Base-by-base conservation (phyloP, 306 rosid species). In the Prinsepia uniflora region DNA sequence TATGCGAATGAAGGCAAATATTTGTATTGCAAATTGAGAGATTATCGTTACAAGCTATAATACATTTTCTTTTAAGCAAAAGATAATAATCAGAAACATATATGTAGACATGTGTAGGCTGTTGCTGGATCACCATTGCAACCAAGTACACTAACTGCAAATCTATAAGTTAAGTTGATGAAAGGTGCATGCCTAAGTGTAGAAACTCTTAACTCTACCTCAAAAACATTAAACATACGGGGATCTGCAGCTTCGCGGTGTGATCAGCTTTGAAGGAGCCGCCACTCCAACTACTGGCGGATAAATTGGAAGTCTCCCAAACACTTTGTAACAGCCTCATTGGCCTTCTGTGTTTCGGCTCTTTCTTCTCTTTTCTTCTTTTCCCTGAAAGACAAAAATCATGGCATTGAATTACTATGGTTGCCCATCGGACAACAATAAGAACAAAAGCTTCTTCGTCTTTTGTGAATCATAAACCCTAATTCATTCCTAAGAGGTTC, bases 281-380 rank as follows among this genome's bases (percentile, higher is more conserved):
- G 47, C 18, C 46, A 12, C 56, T 34, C 43, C 8, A 68, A 36
- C 71, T 77, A 81, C 62, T 66, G 55, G 74, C 71, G 68, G 58
- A 86, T 81, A 74, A 47, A 24, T 67, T 83, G 84, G 67, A 75
- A 55, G 53, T 84, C 92, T 65, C 89, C 92, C 82, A 76, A 34
- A 68, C 92, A 90, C 79, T 87, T 86, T 40, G 96, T 72, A 61
- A 95, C n/a, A 34, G 97, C 86, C 75, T 95, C 97, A 49, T 81
- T 91, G 48, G 96, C 88, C 82, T 80, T 85, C 58, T 81, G 92
- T 42, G 90, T 78, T 81, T 81, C 96, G 41, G 63, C 12, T 82
- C 97, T 86, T 86, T 95, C 97, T 84, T 85, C 96, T 78, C 84
- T 82, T 78, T 95, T 95, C 80, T 89, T 89, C 90, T 95, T 95